Evolutionary conservation across 352 stramenopile species (phyloP).

Genomic region (Phytophthora meadii): DNA sequence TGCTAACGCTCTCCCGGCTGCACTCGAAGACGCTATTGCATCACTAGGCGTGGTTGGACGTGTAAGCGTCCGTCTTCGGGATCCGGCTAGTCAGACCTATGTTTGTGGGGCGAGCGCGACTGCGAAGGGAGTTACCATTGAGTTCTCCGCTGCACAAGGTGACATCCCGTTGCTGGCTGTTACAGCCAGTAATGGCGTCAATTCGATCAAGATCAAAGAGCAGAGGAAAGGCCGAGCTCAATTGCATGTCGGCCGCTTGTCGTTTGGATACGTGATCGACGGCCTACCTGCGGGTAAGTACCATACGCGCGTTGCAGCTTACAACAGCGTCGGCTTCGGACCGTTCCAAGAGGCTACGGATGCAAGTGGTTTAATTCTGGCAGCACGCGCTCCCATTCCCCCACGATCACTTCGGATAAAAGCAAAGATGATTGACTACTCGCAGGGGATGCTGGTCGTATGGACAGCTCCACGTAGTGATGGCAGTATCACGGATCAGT

Average conservation of each 20-base stretch:
- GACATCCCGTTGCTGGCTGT: constrained; percentile 52
- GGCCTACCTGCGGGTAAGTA: constrained; percentile 87
- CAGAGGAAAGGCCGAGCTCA: constrained; percentile 64
- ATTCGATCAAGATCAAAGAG: constrained; percentile 37
- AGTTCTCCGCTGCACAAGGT: constrained; percentile 60
- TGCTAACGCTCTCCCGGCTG: constrained; percentile 38
- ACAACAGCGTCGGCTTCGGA: constrained; percentile 95
- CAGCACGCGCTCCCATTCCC: constrained; percentile 21
- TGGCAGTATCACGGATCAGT: constrained; percentile 71
- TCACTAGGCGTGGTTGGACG: constrained; percentile 62
- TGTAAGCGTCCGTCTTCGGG: constrained; percentile 56
- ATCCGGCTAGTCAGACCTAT: constrained; percentile 41
- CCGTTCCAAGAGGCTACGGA: constrained; percentile 59
- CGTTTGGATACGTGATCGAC: constrained; percentile 85
- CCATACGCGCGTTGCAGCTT: constrained; percentile 91
- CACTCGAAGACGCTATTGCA: constrained; percentile 42
- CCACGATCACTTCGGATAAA: constrained; percentile 87
- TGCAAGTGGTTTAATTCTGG: constrained; percentile 38
- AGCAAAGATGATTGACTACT: constrained; percentile 50
- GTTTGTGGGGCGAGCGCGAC: constrained; percentile 51
- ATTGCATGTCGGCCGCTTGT: constrained; percentile 69
- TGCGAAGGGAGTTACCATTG: constrained; percentile 50
- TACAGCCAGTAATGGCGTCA: constrained; percentile 1
- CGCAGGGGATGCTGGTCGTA: constrained; percentile 55
- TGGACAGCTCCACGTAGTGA: constrained; percentile 89